A percentile compares a stretch with the other conserved stretches of the same genome.
Conservation (phyloP, 192 early-diverging fungal species). For the Allomyces javanicus region DNA sequence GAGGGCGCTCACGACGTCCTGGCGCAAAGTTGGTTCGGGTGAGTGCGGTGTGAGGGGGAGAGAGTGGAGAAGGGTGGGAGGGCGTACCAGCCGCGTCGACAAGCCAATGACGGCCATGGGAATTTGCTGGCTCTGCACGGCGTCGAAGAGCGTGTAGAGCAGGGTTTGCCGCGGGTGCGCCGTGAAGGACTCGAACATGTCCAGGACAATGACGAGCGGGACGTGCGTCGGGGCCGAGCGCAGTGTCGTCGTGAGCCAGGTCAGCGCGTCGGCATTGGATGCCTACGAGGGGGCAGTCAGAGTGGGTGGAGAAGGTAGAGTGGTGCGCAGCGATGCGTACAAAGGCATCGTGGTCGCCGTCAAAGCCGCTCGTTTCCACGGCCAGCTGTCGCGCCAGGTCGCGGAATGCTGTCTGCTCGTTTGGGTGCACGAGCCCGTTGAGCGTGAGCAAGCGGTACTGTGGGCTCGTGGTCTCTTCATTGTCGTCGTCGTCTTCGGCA, state of each 20-base stretch:
- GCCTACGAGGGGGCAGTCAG: slow-evolving; percentile 18
- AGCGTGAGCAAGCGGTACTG: slow-evolving; percentile 47
- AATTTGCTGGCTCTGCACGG: slow-evolving; percentile 58
- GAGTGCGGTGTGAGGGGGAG: background rate
- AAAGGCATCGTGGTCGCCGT: background rate
- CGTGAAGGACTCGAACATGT: slow-evolving; percentile 85
- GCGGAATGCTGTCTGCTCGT: slow-evolving; percentile 54
- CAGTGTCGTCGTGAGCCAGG: slow-evolving; percentile 39
- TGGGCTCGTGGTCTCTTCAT: background rate
- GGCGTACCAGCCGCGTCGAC: slow-evolving; percentile 43
- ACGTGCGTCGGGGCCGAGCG: slow-evolving; percentile 28
- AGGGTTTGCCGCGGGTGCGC: slow-evolving; percentile 80
- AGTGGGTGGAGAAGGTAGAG: slow-evolving; percentile 3
- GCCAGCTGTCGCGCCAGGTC: slow-evolving; percentile 70
- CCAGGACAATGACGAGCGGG: slow-evolving; percentile 72
- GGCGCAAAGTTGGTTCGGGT: background rate
- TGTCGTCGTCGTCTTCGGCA: slow-evolving; percentile 10
- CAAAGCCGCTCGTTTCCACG: slow-evolving; percentile 27
- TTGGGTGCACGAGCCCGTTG: slow-evolving; percentile 61
- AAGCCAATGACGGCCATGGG: slow-evolving; percentile 75
- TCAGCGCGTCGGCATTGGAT: slow-evolving; percentile 51
- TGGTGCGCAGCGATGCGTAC: too few relatives aligned
- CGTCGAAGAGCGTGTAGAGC: slow-evolving; percentile 86
- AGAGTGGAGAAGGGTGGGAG: slow-evolving; percentile 2
- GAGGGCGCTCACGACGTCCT: slow-evolving; percentile 57